Evolutionary conservation across 1,139 yeast genomes (phyloP).

Genomic region (Protomyces gravidus): DNA sequence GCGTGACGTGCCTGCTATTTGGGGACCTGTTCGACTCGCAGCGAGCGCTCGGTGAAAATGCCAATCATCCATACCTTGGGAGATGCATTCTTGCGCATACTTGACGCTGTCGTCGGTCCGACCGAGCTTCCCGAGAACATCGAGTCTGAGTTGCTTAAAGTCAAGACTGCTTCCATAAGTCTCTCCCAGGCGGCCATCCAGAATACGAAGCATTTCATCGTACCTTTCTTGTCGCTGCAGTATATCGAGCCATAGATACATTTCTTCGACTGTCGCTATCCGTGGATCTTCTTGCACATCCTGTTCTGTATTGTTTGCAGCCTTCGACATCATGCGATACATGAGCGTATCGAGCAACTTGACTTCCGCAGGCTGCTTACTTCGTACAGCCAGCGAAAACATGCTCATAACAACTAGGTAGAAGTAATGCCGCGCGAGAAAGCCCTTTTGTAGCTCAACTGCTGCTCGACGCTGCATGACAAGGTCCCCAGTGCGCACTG

Average conservation of each 20-base stretch:
- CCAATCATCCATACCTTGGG: slow-evolving; percentile 30
- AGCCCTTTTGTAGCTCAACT: slow-evolving; percentile 26
- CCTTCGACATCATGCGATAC: slow-evolving; percentile 17
- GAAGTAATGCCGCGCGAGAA: slow-evolving; percentile 25
- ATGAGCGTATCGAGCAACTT: slow-evolving; percentile 19
- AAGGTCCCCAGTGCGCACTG: slow-evolving; percentile 18
- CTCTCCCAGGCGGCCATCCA: slow-evolving; percentile 5
- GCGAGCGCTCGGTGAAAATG: slow-evolving; percentile 10
- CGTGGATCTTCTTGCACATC: neutral
- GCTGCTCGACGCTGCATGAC: slow-evolving; percentile 20
- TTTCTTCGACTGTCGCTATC: slow-evolving; percentile 22
- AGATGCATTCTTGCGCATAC: neutral
- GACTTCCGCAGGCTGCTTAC: slow-evolving; percentile 1
- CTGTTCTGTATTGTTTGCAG: neutral
- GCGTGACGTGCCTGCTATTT: neutral
- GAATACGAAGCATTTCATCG: slow-evolving; percentile 7
- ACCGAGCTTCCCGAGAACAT: slow-evolving; percentile 17
- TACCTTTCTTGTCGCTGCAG: slow-evolving; percentile 10
- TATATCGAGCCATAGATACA: slow-evolving; percentile 29
- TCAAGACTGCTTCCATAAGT: slow-evolving; percentile 19
- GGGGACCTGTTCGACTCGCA: neutral
- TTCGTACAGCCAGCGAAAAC: slow-evolving; percentile 9
- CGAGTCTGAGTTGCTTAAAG: slow-evolving; percentile 11
- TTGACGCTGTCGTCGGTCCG: slow-evolving; percentile 7
- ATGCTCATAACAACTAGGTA: slow-evolving; percentile 19